Base-by-base conservation (phyloP, 2,329 filamentous ascomycete species). In the Claviceps citrina region DNA sequence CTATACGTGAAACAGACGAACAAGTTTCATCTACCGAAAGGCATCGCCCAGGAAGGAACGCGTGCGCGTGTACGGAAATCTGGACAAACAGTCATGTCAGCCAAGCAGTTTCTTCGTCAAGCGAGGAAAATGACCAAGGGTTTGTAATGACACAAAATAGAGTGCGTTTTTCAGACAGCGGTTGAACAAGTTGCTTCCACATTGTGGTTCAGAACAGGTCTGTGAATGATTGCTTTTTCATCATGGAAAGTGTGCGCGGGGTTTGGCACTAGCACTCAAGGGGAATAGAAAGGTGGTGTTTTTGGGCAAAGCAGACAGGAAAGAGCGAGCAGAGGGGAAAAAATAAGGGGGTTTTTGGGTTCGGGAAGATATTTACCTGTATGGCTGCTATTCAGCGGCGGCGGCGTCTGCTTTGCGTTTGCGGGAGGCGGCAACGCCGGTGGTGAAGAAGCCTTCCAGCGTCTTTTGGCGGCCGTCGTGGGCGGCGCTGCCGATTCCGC, bases 371-470 rank as follows among this genome's bases (percentile, higher is more conserved):
- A n/a, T n/a, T n/a, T n/a, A n/a, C n/a, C n/a, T n/a, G n/a, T n/a
- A n/a, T n/a, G n/a, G n/a, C n/a, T n/a, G n/a, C n/a, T n/a, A n/a
- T n/a, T n/a, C n/a, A n/a, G n/a, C n/a, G 7, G 15, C 20, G 2
- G 16, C 22, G 25, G 38, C 33, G 25, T 40, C 33, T 18, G 33
- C 31, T 18, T 42, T 44, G 9, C 39, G 42, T 28, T 41, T 44
- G 7, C 36, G 19, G 6, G 49, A 40, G 8, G 43, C 30, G 2
- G 47, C 47, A 31, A n/a, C n/a, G n/a, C n/a, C n/a, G n/a, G n/a
- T n/a, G n/a, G 78, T 77, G 58, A 94, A 87, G 63, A 91, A 94
- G 0, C 71, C 71, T 34, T 84, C 76, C 49, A 95, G 71, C 15
- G 72, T 84, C 52, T 71, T 78, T 57, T 94, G 87, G 35, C 69